Evolutionary conservation across 1,284 basidiomycete genomes (phyloP).

Genomic region (Leccinum subspadiceum): DNA sequence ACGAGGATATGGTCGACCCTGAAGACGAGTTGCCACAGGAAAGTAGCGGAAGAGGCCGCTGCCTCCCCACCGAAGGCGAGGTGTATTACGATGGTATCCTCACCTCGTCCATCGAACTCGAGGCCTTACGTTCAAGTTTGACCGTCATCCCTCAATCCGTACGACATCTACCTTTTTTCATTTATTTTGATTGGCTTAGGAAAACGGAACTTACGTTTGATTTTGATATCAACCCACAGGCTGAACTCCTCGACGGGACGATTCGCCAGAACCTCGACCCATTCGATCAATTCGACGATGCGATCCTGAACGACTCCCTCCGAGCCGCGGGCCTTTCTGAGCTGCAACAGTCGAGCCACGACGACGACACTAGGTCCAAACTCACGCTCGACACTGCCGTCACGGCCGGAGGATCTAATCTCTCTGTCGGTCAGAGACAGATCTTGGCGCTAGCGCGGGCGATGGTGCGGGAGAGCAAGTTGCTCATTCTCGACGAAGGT

Average conservation of each 20-base stretch:
- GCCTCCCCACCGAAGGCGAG: slow-evolving; percentile 56
- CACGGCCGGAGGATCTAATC: slow-evolving; percentile 58
- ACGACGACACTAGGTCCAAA: slow-evolving; percentile 6
- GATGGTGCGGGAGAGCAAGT: slow-evolving; percentile 32
- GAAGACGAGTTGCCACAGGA: slow-evolving; percentile 35
- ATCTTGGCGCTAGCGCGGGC: slow-evolving; percentile 49
- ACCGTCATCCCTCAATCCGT: slow-evolving; percentile 62
- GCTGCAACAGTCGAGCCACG: slow-evolving; percentile 42
- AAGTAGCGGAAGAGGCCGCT: slow-evolving; percentile 28
- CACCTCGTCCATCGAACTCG: slow-evolving; percentile 30
- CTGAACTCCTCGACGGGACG: slow-evolving; percentile 61
- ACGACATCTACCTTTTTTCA: background rate
- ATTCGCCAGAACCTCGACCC: slow-evolving; percentile 65
- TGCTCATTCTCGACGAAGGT: slow-evolving; percentile 37
- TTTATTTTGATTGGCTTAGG: too few species aligned
- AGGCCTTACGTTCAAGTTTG: slow-evolving; percentile 50
- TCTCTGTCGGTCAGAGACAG: slow-evolving; percentile 73
- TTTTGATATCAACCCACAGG: slow-evolving; percentile 29
- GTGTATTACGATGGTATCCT: slow-evolving; percentile 52
- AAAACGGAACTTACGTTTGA: background rate
- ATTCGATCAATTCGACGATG: slow-evolving; percentile 72
- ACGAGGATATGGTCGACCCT: slow-evolving; percentile 50
- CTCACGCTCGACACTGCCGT: slow-evolving; percentile 40
- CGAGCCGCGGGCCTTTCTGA: slow-evolving; percentile 54
- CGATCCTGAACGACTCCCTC: slow-evolving; percentile 51